Evolutionary conservation across 495 filamentous ascomycete species (phyloP).

Genomic region (Hypomontagnella monticulosa): DNA sequence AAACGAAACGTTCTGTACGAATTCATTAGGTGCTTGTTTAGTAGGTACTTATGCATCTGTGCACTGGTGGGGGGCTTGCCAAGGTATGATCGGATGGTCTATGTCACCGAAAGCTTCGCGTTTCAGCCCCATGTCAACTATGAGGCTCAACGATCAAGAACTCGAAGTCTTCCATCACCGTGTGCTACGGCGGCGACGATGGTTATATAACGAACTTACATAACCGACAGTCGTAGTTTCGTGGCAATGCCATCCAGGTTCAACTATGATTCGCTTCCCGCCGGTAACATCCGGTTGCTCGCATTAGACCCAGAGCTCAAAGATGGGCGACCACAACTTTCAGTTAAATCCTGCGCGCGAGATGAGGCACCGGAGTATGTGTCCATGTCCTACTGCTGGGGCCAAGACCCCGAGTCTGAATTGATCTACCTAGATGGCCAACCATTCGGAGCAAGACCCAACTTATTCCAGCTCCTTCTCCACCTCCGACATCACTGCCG

Average conservation of each 20-base stretch:
- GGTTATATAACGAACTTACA: no score
- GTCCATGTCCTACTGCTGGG: conserved; percentile 14
- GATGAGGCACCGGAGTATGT: conserved; percentile 8
- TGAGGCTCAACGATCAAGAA: no score
- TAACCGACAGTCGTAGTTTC: neutral
- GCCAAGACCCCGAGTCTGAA: conserved; percentile 8
- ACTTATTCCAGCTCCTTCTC: conserved; percentile 7
- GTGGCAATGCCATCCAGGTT: neutral
- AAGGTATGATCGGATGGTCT: no score
- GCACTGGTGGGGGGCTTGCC: no score
- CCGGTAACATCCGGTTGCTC: neutral
- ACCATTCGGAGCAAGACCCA: neutral
- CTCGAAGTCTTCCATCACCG: no score
- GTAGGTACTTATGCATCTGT: no score
- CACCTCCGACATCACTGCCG: neutral
- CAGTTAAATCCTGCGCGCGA: neutral
- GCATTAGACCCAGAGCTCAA: neutral
- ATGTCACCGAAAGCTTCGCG: no score
- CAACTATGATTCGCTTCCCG: conserved; percentile 1
- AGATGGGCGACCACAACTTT: conserved; percentile 9
- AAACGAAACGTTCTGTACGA: no score
- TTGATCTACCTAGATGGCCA: conserved; percentile 1
- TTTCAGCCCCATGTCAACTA: no score
- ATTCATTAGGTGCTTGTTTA: no score
- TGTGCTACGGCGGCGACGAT: no score